These are phyloP conservation scores for Eleusine coracana DNA, from an alignment of 176 grass and related monocot genomes.

Conservation along the genomic window DNA sequence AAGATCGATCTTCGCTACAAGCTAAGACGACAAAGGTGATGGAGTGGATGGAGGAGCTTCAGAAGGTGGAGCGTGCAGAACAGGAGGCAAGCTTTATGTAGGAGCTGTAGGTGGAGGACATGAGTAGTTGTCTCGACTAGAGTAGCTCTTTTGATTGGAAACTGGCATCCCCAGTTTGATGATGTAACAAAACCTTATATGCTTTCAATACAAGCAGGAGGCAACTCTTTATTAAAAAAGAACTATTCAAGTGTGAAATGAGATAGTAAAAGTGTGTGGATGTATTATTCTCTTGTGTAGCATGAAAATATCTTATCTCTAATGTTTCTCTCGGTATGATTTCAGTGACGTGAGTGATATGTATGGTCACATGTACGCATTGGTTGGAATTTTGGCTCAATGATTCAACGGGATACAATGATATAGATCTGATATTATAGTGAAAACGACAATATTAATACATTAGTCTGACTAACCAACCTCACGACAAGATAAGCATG, in stretches of 20 bases:
- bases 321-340: not conserved
- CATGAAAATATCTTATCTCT: not conserved
- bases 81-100: too few species aligned
- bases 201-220: too few species aligned
- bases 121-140: too few species aligned
- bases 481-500: not conserved
- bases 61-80: too few species aligned
- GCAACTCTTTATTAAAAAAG: too few species aligned
- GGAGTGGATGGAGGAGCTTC: too few species aligned
- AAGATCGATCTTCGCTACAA: too few species aligned
- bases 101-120: too few species aligned
- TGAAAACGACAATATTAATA: slow-evolving; percentile 9
- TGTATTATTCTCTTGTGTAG: not conserved
- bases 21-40: too few species aligned
- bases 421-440: not conserved
- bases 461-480: not conserved
- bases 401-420: not conserved
- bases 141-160: too few species aligned
- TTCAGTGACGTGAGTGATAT: not conserved
- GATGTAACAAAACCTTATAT: too few species aligned
- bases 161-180: too few species aligned
- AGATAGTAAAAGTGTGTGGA: not conserved
- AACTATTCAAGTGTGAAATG: not conserved
- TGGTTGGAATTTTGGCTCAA: not conserved
- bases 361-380: not conserved